These are phyloP conservation scores for Botrytis hyacinthi DNA, from an alignment of 2,329 filamentous ascomycete species.

Conservation along the genomic window DNA sequence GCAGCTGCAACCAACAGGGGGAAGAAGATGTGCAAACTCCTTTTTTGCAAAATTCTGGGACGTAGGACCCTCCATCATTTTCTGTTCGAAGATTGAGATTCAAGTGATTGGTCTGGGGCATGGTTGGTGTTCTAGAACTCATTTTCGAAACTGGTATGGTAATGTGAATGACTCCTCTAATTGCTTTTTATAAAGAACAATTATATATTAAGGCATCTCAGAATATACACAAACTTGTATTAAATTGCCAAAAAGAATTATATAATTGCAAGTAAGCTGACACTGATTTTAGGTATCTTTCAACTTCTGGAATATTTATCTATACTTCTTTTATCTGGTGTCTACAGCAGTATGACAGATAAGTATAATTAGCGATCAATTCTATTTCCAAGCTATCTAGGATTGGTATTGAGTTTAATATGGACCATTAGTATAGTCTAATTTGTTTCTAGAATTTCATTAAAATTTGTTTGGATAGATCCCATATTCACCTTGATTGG, in stretches of 20 bases:
- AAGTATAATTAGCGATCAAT: background rate
- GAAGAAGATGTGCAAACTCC: background rate
- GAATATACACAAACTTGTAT: background rate
- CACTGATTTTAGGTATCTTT: background rate
- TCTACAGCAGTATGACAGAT: background rate
- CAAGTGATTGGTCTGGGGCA: background rate
- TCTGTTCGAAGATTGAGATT: background rate
- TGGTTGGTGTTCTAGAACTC: background rate
- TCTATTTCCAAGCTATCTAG: background rate
- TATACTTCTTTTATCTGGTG: background rate
- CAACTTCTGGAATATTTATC: background rate
- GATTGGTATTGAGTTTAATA: background rate
- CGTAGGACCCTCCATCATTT: background rate
- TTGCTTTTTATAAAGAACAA: background rate
- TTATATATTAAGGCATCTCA: background rate
- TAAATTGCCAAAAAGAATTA: background rate
- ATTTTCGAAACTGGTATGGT: background rate
- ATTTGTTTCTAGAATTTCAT: background rate
- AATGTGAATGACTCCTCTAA: background rate
- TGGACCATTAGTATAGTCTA: background rate
- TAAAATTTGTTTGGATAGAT: background rate
- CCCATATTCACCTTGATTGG: background rate
- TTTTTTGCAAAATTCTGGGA: background rate
- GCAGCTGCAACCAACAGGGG: background rate
- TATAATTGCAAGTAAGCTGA: background rate